These are phyloP conservation scores for Neurospora terricola DNA, from an alignment of 495 filamentous ascomycete species.

Conservation along the genomic window DNA sequence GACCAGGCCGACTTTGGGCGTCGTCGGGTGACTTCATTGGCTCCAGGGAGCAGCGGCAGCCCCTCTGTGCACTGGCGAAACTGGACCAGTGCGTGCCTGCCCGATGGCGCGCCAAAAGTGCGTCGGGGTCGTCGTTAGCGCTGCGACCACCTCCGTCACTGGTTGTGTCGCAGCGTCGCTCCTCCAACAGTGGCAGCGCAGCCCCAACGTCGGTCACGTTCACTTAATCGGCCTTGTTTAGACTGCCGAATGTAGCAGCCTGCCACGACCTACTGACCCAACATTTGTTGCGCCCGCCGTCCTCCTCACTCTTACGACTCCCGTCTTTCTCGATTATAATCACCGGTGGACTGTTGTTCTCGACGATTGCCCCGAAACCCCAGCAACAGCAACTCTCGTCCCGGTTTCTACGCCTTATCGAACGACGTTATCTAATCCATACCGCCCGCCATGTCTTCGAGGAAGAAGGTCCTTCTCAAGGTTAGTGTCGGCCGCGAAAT, in stretches of 20 bases:
- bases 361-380: not conserved
- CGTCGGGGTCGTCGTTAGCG: not conserved
- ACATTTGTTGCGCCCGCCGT: not conserved
- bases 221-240: slow-evolving; percentile 1
- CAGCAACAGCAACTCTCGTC: not conserved
- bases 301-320: not conserved
- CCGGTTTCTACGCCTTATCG: slow-evolving; percentile 3
- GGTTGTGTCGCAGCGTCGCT: slow-evolving; percentile 12
- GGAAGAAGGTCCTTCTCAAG: slow-evolving; percentile 97
- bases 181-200: slow-evolving; percentile 17
- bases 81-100: slow-evolving; percentile 13
- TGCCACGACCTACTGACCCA: not conserved
- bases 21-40: not conserved
- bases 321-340: not conserved
- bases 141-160: not conserved
- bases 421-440: not conserved
- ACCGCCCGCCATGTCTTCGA: slow-evolving; percentile 60
- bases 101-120: slow-evolving; percentile 1
- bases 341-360: not conserved
- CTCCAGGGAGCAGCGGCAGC: not conserved
- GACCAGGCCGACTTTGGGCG: not conserved
- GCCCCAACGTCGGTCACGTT: not conserved
- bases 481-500: slow-evolving; percentile 34
- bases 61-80: not conserved
- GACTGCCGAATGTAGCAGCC: not conserved